These are phyloP conservation scores for Leccinum imitatum DNA, from an alignment of 768 basidiomycete genomes.

Conservation along the genomic window DNA sequence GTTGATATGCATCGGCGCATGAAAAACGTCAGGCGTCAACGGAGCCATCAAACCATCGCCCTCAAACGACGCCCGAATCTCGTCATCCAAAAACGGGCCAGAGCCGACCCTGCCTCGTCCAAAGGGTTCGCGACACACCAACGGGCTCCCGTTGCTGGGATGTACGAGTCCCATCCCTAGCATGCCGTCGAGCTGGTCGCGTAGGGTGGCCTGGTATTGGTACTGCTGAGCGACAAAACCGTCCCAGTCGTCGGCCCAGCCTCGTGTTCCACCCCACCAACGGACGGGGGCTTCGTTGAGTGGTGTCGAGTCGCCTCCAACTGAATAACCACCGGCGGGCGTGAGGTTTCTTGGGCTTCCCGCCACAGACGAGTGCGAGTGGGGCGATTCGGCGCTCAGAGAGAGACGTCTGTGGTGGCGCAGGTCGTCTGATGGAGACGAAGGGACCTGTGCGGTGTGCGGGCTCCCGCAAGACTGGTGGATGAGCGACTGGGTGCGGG, in stretches of 20 bases:
- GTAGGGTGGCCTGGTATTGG: not conserved
- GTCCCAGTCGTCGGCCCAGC: slow-evolving; percentile 24
- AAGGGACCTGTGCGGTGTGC: not conserved
- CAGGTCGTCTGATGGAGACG: not conserved
- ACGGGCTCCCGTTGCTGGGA: not conserved
- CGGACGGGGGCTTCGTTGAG: slow-evolving; percentile 19
- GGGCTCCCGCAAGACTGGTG: slow-evolving; percentile 15
- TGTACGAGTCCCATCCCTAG: not conserved
- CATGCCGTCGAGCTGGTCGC: not conserved
- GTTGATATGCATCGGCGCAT: not conserved
- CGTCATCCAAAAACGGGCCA: slow-evolving; percentile 19
- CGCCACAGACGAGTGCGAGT: not conserved
- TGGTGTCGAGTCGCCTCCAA: slow-evolving; percentile 10
- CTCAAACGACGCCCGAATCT: slow-evolving; percentile 23
- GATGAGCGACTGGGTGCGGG: slow-evolving; percentile 18
- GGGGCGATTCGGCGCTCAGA: slow-evolving; percentile 7
- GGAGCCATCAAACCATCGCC: not conserved
- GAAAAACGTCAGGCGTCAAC: not conserved
- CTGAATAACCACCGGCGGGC: too few species aligned
- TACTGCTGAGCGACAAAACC: not conserved
- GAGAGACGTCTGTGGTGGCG: slow-evolving; percentile 9
- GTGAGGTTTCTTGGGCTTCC: not conserved
- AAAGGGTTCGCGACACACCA: slow-evolving; percentile 8
- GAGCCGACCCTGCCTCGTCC: not conserved
- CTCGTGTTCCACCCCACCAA: slow-evolving; percentile 20